These are phyloP conservation scores for Phallus indusiatus DNA, from an alignment of 768 basidiomycete species.

Conservation along the genomic window DNA sequence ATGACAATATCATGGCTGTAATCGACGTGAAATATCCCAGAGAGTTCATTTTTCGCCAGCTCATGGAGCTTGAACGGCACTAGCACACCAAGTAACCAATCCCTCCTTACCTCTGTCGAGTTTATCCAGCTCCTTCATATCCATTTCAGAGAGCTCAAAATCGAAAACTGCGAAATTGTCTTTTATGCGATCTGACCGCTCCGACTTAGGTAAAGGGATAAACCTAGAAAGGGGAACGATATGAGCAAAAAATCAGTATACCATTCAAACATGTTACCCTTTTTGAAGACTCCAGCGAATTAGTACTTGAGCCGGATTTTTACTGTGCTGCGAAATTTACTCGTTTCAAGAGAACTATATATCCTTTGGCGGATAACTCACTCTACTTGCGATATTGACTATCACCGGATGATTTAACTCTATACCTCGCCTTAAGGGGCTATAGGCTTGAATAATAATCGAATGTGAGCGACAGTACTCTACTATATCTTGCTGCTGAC, in stretches of 20 bases:
- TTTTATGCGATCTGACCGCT: slow-evolving; percentile 40
- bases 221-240: slow-evolving; percentile 25
- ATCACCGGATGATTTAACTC: slow-evolving; percentile 15
- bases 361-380: background rate
- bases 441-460: slow-evolving; percentile 22
- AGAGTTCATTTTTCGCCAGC: too few species aligned
- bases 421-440: slow-evolving; percentile 18
- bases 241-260: background rate
- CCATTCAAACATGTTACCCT: slow-evolving; percentile 18
- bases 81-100: background rate
- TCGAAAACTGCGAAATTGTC: slow-evolving; percentile 55
- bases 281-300: slow-evolving; percentile 36
- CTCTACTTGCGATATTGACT: slow-evolving; percentile 16
- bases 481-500: slow-evolving; percentile 27
- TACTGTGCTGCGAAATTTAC: slow-evolving; percentile 15
- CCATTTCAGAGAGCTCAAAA: slow-evolving; percentile 43
- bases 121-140: slow-evolving; percentile 40
- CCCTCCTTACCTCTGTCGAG: slow-evolving; percentile 41
- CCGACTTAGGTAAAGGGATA: slow-evolving; percentile 59
- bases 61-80: slow-evolving; percentile 6
- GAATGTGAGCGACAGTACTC: slow-evolving; percentile 6
- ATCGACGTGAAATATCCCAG: too few species aligned
- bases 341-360: background rate
- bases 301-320: slow-evolving; percentile 30
- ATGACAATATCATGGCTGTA: too few species aligned